Evolutionary conservation across 176 grass and related monocot species (phyloP).

Genomic region (Bromus sterilis): DNA sequence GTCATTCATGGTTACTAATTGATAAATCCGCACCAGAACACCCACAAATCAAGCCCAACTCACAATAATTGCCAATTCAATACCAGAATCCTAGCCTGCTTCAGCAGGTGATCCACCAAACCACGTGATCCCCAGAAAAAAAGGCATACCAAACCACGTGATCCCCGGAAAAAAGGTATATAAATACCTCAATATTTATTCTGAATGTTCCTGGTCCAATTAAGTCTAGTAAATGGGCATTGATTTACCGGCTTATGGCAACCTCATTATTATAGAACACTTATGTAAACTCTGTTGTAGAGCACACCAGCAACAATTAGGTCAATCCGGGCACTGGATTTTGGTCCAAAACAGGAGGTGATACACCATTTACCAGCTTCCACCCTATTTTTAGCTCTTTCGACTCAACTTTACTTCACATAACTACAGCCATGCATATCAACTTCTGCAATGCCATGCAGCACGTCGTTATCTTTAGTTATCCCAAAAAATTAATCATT

Average conservation of each 20-base stretch:
- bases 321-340: background rate
- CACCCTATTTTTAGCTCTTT: background rate
- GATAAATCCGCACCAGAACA: background rate
- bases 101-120: background rate
- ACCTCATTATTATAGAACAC: background rate
- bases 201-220: background rate
- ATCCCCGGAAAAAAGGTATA: background rate
- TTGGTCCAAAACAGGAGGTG: background rate
- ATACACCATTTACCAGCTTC: background rate
- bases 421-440: background rate
- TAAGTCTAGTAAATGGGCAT: background rate
- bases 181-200: background rate
- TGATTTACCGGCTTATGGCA: background rate
- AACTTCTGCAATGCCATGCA: background rate
- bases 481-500: background rate
- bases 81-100: background rate
- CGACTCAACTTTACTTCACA: background rate
- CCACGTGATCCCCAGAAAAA: background rate
- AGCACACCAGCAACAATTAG: background rate
- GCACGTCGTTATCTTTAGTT: background rate
- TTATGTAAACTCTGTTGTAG: background rate
- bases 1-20: background rate
- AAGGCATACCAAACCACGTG: background rate
- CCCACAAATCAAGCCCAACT: background rate
- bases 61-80: background rate